Evolutionary conservation across 139 green algal species (phyloP).

Genomic region (Dunaliella sp.): DNA sequence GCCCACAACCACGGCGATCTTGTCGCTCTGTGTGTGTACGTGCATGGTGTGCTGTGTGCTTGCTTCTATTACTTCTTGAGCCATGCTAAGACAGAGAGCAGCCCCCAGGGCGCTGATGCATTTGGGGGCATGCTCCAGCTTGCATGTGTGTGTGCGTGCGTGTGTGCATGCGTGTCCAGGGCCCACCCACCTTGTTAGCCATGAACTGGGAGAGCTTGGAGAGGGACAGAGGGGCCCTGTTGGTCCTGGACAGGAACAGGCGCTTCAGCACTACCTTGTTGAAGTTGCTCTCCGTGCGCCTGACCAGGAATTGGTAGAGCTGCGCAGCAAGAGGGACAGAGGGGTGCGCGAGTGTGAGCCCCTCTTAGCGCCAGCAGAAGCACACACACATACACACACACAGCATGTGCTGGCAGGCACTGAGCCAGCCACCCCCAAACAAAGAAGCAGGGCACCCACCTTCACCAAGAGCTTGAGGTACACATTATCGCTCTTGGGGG

Average conservation of each 20-base stretch:
- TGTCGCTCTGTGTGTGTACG: constrained; percentile 62
- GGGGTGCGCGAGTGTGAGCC: neutral
- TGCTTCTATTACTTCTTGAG: too few relatives aligned
- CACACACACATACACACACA: too few relatives aligned
- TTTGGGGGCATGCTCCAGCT: too few relatives aligned
- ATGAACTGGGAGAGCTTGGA: constrained; percentile 92
- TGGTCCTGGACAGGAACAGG: constrained; percentile 94
- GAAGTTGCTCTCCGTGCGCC: constrained; percentile 93
- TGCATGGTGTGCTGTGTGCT: neutral
- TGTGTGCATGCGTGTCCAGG: neutral
- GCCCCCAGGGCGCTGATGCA: too few relatives aligned
- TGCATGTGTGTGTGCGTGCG: constrained; percentile 24
- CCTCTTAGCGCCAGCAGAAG: too few relatives aligned
- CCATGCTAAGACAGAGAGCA: too few relatives aligned
- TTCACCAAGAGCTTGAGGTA: constrained; percentile 99
- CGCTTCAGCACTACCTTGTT: constrained; percentile 97
- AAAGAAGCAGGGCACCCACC: constrained; percentile 56
- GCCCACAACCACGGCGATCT: constrained; percentile 91
- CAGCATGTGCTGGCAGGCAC: too few relatives aligned
- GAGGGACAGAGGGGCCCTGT: constrained; percentile 92
- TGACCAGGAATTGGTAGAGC: constrained; percentile 97
- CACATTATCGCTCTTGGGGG: constrained; percentile 97
- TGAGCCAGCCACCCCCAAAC: too few relatives aligned
- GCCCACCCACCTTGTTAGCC: constrained; percentile 77
- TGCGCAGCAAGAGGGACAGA: constrained; percentile 44